Percentiles rank a stretch among this genome's conserved stretches.
Conservation (phyloP, 1,139 yeast species). For the Saccharomyces hybrid region DNA sequence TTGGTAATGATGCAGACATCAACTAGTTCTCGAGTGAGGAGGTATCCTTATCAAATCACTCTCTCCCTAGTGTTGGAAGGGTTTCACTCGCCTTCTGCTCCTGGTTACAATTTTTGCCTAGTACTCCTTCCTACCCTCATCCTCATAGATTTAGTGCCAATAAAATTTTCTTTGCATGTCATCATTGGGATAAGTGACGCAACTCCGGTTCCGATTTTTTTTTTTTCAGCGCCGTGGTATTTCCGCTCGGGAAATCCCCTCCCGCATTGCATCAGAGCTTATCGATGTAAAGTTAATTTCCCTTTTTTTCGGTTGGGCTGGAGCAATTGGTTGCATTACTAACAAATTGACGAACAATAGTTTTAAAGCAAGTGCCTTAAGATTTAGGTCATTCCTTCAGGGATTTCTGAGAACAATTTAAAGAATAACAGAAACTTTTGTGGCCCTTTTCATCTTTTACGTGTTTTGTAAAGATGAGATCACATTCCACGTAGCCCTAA, state of each 20-base stretch:
- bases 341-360: background rate
- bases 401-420: background rate
- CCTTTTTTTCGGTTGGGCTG: background rate
- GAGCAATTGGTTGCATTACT: background rate
- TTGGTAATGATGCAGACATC: background rate
- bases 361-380: background rate
- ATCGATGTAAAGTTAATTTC: background rate
- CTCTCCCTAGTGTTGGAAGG: background rate
- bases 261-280: background rate
- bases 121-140: background rate
- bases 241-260: background rate
- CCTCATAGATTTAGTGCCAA: background rate
- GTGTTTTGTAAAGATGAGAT: background rate
- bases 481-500: background rate
- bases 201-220: background rate
- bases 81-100: background rate
- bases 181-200: background rate
- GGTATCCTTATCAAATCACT: background rate
- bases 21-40: background rate
- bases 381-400: background rate
- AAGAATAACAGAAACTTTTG: background rate
- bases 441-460: background rate
- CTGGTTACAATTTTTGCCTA: background rate
- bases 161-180: background rate
- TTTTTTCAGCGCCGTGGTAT: background rate